phyloP scores from a whole-genome alignment of 2,329 filamentous ascomycete genomes.

The Fusarium guadeloupense region DNA sequence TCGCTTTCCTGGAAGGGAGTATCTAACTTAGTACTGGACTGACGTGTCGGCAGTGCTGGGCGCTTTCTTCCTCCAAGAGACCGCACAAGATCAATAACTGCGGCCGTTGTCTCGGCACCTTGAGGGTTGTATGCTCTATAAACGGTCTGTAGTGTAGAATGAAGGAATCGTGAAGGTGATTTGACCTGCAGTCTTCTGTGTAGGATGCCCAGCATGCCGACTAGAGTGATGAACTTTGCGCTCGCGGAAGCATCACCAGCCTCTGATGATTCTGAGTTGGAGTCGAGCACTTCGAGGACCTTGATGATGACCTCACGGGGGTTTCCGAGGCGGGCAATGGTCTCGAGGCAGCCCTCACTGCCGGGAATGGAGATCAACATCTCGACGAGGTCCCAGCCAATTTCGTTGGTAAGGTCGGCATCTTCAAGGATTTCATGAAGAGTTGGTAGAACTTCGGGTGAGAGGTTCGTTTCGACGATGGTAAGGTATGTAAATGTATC shows the following conservation, averaged over 20 bases:
- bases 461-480: constrained; percentile 78
- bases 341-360: constrained; percentile 76
- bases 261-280: constrained; percentile 53
- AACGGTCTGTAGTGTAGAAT: constrained; percentile 78
- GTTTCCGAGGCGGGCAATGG: constrained; percentile 80
- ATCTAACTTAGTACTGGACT: constrained; percentile 65
- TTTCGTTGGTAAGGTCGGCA: constrained; percentile 74
- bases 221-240: constrained; percentile 72
- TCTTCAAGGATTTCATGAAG: constrained; percentile 76
- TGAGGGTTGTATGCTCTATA: constrained; percentile 71
- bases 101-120: constrained; percentile 73
- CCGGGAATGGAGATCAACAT: constrained; percentile 74
- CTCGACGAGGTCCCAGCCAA: constrained; percentile 86
- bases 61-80: constrained; percentile 73
- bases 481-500: constrained; percentile 82
- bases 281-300: constrained; percentile 75
- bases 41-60: constrained; percentile 67
- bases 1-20: constrained; percentile 65
- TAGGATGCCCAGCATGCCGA: constrained; percentile 76
- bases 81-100: constrained; percentile 75
- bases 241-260: constrained; percentile 48
- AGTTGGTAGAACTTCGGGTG: constrained; percentile 70
- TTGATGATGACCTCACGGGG: constrained; percentile 85
- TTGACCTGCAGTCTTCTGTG: constrained; percentile 80
- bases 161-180: constrained; percentile 80